These are phyloP conservation scores for Aspergillus avenaceus DNA, from an alignment of 495 filamentous ascomycete genomes.

Conservation along the genomic window DNA sequence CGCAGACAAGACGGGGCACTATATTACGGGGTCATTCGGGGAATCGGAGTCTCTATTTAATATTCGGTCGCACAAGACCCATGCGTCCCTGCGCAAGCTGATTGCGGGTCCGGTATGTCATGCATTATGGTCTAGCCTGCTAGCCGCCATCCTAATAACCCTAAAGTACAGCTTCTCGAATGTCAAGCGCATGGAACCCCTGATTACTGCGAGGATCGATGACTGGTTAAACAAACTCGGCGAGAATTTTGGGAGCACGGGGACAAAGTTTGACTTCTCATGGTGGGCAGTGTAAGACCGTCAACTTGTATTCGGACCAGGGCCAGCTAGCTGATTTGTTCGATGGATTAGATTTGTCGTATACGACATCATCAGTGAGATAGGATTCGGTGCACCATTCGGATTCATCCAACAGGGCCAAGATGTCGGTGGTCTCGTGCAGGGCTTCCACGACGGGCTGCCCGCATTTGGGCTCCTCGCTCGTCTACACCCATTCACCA, in stretches of 20 bases:
- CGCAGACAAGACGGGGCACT: conserved; percentile 52
- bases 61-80: conserved; percentile 43
- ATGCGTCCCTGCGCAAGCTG: conserved; percentile 44
- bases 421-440: conserved; percentile 54
- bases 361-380: conserved; percentile 61
- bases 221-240: conserved; percentile 43
- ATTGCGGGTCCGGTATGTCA: conserved; percentile 34
- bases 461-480: conserved; percentile 45
- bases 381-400: conserved; percentile 59
- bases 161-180: conserved; percentile 49
- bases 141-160: conserved; percentile 6
- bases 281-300: conserved; percentile 48
- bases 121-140: background rate
- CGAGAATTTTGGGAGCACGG: conserved; percentile 37
- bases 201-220: conserved; percentile 41
- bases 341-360: conserved; percentile 53
- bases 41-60: conserved; percentile 46
- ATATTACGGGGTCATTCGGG: conserved; percentile 47
- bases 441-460: conserved; percentile 46
- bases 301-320: too few relatives aligned
- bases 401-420: conserved; percentile 56
- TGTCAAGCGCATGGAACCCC: conserved; percentile 49
- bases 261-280: conserved; percentile 46
- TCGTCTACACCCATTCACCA: conserved; percentile 51
- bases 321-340: too few relatives aligned